phyloP scores from a whole-genome alignment of 331 rosid species.

The Pyrus hybrid region DNA sequence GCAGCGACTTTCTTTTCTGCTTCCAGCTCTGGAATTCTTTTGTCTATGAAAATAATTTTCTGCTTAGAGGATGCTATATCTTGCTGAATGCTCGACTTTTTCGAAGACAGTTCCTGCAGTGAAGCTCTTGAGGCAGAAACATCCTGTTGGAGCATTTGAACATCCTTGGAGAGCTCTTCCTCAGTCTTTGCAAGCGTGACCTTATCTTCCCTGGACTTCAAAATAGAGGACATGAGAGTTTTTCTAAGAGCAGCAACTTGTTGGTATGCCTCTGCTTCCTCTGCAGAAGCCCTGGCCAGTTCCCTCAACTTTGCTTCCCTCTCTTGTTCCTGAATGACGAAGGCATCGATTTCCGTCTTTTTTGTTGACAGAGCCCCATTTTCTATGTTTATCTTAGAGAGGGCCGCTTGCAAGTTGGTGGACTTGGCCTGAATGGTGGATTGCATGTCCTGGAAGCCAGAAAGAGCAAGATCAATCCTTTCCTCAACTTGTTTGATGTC shows the following conservation, averaged over 20 bases:
- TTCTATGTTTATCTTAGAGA: conserved; percentile 45
- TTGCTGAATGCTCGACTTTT: conserved; percentile 69
- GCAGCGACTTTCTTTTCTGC: conserved; percentile 81
- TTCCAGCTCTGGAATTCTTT: conserved; percentile 81
- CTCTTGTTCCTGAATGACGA: conserved; percentile 38
- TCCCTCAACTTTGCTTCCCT: conserved; percentile 43
- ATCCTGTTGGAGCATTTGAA: conserved; percentile 50
- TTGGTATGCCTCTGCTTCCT: conserved; percentile 50
- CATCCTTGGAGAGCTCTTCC: conserved; percentile 57
- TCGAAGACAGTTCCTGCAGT: conserved; percentile 74
- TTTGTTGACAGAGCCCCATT: conserved; percentile 34
- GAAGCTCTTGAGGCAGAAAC: conserved; percentile 62
- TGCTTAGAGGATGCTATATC: conserved; percentile 61
- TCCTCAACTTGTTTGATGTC: conserved; percentile 47
- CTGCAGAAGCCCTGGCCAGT: conserved; percentile 43
- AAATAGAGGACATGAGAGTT: conserved; percentile 46
- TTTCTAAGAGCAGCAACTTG: conserved; percentile 52
- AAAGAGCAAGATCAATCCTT: conserved; percentile 46
- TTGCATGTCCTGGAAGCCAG: conserved; percentile 55
- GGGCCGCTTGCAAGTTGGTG: conserved; percentile 39
- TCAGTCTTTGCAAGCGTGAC: conserved; percentile 50
- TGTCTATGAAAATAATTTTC: conserved; percentile 57
- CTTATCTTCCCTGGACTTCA: conserved; percentile 61
- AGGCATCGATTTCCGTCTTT: conserved; percentile 53
- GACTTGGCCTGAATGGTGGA: conserved; percentile 44